Evolutionary conservation across 2,329 filamentous ascomycete species (phyloP), one percentile per base, ranked within the genome.

Genomic region (Colletotrichum brevisporum): DNA sequence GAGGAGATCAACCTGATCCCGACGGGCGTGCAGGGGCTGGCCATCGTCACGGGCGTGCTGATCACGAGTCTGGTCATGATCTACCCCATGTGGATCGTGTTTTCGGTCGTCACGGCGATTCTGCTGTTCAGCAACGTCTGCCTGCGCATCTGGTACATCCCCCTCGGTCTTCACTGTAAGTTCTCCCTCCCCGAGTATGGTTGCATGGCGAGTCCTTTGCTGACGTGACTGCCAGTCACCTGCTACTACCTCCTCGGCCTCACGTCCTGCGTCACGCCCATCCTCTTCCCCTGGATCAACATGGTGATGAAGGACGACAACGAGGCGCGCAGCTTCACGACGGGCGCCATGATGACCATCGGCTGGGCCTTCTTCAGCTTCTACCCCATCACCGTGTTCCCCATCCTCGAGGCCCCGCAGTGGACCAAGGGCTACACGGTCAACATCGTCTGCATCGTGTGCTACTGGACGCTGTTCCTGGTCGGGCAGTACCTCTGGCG

Each of bases 61-160:
- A 72, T 71, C 1, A 78, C 77, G 1, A 73, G 71, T 1, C 67
- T 79, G 3, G 74, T 72, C 45, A 78, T 78, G 73, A 71, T 78
- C 1, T 79, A 79, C 59, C 76, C 76, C 6, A 71, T 76, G 8
- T 78, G 75, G 76, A 64, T 71, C 1, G 72, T 78, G 36, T 72
- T 77, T 43, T 72, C 67, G 5, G 58, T 73, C 21, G 73, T 76
- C 1, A 58, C 70, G 15, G 66, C 56, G 10, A 26, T 72, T 2
- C 53, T 73, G 3, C 52, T 71, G 2, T 73, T 73, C 15, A 39
- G 62, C 10, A 72, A 73, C 10, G 48, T 71, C 4, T 71, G 64
- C 45, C 55, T 72, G 4, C n/a, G 65, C 6, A 57, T 72, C 10
- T 73, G 71, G 71, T 41, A 72, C 39, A 71, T 73, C 16, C 71